Evolutionary conservation across 306 rosid genomes (phyloP).

Genomic region (Pachyrhizus erosus): DNA sequence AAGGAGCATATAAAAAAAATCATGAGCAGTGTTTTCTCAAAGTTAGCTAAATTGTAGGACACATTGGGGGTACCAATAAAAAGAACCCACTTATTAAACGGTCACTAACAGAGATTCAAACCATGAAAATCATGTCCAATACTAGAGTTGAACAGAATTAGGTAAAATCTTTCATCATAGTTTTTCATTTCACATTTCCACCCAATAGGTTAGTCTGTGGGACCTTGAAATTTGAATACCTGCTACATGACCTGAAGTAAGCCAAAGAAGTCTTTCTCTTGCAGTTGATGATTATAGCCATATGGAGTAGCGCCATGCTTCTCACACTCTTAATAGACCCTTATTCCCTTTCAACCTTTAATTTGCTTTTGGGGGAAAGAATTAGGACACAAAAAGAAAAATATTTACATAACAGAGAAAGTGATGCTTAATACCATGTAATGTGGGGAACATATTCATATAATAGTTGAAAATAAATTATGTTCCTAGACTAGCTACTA

Average conservation of each 20-base stretch:
- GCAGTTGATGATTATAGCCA: slow-evolving; percentile 69
- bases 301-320: slow-evolving; percentile 50
- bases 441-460: slow-evolving; percentile 91
- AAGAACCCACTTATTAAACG: slow-evolving; percentile 43
- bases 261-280: slow-evolving; percentile 51
- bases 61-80: slow-evolving; percentile 17
- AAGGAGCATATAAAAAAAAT: slow-evolving; percentile 40
- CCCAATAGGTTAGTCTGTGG: slow-evolving; percentile 49
- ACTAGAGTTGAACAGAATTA: slow-evolving; percentile 43
- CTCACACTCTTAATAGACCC: slow-evolving; percentile 32
- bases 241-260: slow-evolving; percentile 57
- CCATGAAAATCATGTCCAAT: slow-evolving; percentile 60
- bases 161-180: slow-evolving; percentile 66
- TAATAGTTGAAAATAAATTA: slow-evolving; percentile 59
- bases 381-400: slow-evolving; percentile 36
- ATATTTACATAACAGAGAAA: slow-evolving; percentile 38
- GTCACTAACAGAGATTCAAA: slow-evolving; percentile 51
- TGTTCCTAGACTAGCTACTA: slow-evolving; percentile 48
- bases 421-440: slow-evolving; percentile 54
- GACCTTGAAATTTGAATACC: slow-evolving; percentile 54
- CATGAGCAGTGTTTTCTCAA: slow-evolving; percentile 46
- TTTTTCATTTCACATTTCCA: slow-evolving; percentile 52
- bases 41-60: slow-evolving; percentile 7
- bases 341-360: slow-evolving; percentile 41
- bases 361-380: slow-evolving; percentile 8